Base-by-base conservation (phyloP, 225 moss, liverwort and hornwort genomes). In the Marchantia paleacea region DNA sequence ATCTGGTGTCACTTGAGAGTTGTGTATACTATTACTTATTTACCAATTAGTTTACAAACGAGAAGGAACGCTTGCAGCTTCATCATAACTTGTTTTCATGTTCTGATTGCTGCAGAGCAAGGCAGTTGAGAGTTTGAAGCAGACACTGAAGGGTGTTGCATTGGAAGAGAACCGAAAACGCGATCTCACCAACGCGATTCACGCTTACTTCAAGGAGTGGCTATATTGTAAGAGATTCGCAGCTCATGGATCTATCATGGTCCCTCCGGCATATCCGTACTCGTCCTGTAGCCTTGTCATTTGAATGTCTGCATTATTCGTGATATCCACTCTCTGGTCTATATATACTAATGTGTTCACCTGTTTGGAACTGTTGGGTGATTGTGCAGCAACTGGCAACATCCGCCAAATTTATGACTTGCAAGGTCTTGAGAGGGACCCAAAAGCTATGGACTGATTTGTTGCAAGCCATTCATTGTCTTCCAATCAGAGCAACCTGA, bases 321-420 rank as follows among this genome's bases (percentile, higher is more conserved):
- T 55, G 55, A 15, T 55, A 55, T 15, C 57, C 19, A 57, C 14
- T 57, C 19, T 5, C 57, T 57, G 57, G 39, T 39, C 39, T 39
- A 39, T 39, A 39, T 39, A 5, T 25, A 30, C 29, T 26, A 68
- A 62, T 62, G 20, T 20, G 12, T 69, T 39, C 7, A 72, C 72
- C 22, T 6, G 51, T 24, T 28, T 51, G 81, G 75, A 11, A 22
- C 75, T 78, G 49, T 39, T 69, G 9, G 61, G 50, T 85, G 55
- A 29, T 71, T 75, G 20, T 91, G 90, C 94, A 96, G 96, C 92
- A 75, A 91, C 96, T 75, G 96, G 96, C 74, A 96, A 94, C 57
- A 96, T 96, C 86, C 96, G 96, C 86, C 96, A 96, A 91, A 91
- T 96, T 85, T 96, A 96, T 77, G 94, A 94, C 76, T 86, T 96